phyloP scores from a whole-genome alignment of 176 grass and related monocot genomes.

The Oryza rufipogon region DNA sequence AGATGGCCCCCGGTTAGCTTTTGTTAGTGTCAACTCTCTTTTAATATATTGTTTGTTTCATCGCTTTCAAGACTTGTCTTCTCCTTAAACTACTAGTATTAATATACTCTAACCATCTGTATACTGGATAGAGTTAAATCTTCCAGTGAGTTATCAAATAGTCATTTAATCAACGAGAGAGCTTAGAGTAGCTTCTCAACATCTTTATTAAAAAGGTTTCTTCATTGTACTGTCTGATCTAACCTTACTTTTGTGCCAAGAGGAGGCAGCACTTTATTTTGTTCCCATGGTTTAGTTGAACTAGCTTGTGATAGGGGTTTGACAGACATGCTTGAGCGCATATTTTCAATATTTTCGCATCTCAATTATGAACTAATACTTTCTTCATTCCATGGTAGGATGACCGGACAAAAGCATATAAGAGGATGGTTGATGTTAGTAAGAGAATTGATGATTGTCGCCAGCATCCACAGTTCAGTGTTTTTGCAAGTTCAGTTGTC shows the following conservation, averaged over 20 bases:
- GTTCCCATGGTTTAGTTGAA: conserved; percentile 27
- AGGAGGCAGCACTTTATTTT: conserved; percentile 21
- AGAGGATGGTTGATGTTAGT: conserved; percentile 71
- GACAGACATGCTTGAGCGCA: conserved; percentile 22
- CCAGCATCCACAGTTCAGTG: conserved; percentile 74
- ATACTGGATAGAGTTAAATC: conserved; percentile 32
- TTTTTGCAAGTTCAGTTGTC: conserved; percentile 71
- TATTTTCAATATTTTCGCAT: conserved; percentile 6
- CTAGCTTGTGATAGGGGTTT: conserved; percentile 1
- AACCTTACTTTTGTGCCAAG: conserved; percentile 23
- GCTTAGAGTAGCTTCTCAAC: conserved; percentile 5
- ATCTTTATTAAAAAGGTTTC: conserved; percentile 25
- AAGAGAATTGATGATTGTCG: conserved; percentile 78
- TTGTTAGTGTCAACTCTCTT: conserved; percentile 62
- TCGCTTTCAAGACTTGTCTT: conserved; percentile 19
- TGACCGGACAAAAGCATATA: conserved; percentile 83
- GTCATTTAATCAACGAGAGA: conserved; percentile 19
- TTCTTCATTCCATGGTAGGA: conserved; percentile 67
- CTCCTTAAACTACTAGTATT: conserved; percentile 18
- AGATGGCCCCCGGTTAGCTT: conserved; percentile 75
- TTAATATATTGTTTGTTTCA: neutral
- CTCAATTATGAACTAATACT: conserved; percentile 28
- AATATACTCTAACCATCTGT: conserved; percentile 6
- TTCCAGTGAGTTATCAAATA: conserved; percentile 34
- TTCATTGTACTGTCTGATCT: neutral